Percentiles rank a stretch among this genome's conserved stretches.
phyloP scores from a whole-genome alignment of 2,329 filamentous ascomycete genomes.

The Didymella pinodella region DNA sequence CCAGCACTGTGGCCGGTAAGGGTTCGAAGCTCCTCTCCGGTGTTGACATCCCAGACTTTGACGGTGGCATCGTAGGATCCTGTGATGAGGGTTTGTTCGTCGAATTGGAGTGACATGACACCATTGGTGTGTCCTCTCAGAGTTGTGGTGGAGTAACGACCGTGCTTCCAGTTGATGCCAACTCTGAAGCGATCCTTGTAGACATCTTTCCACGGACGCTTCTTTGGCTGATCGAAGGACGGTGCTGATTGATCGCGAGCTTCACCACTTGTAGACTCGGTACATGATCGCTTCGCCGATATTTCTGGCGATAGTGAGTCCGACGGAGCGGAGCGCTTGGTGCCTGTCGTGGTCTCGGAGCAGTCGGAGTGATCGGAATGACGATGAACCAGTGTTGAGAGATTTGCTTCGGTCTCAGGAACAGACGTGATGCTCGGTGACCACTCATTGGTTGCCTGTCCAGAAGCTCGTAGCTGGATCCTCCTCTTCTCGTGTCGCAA shows the following conservation, averaged over 20 bases:
- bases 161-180: conserved; percentile 97
- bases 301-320: conserved; percentile 34
- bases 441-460: conserved; percentile 63
- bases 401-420: conserved; percentile 45
- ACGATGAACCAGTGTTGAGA: conserved; percentile 22
- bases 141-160: conserved; percentile 81
- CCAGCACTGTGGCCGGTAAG: conserved; percentile 82
- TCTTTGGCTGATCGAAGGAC: conserved; percentile 59
- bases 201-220: conserved; percentile 91
- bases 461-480: conserved; percentile 74
- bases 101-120: conserved; percentile 79
- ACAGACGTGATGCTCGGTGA: conserved; percentile 60
- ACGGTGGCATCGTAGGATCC: conserved; percentile 95
- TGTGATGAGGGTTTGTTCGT: conserved; percentile 89
- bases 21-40: conserved; percentile 84
- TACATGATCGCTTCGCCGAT: conserved; percentile 48
- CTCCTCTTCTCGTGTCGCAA: conserved; percentile 86
- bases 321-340: conserved; percentile 44
- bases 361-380: conserved; percentile 26
- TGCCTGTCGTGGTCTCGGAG: conserved; percentile 27
- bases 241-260: conserved; percentile 51
- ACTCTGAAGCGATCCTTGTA: conserved; percentile 96
- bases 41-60: conserved; percentile 95
- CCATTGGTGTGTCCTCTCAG: conserved; percentile 91
- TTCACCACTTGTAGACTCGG: conserved; percentile 17